Base-by-base conservation (phyloP, 495 filamentous ascomycete genomes). In the Penicillium crystallinum region DNA sequence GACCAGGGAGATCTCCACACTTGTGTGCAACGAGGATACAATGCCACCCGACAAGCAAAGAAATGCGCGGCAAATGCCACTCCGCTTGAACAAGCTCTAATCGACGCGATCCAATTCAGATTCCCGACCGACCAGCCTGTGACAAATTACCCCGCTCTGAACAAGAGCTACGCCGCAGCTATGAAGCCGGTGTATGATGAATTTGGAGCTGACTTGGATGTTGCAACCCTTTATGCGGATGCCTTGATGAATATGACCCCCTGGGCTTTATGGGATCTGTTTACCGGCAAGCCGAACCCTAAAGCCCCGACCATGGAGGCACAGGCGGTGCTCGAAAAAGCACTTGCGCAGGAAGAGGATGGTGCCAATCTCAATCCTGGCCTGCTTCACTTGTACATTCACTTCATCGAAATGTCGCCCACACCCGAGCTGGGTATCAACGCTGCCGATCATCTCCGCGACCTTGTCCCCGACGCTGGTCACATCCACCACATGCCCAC, bases 371-470 rank as follows among this genome's bases (percentile, higher is more conserved):
- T n/a, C n/a, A 15, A 45, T 21, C 42, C 42, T 1, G 42, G 27
- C 3, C 4, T 47, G 5, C 36, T 30, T 17, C 44, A 47, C 6
- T 10, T 47, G 31, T 7, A 47, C 7, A 47, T 47, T 4, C 44
- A 47, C 12, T 5, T 35, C 19, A 9, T 47, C 31, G 44, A 47
- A 21, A 47, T 47, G 44, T 47, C 44, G 1, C 44, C 44, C 14
- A 36, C 36, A 2, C 44, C 44, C 1, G 44, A 47, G 17, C n/a
- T 47, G 12, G 44, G 31, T 36, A 12, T 47, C 2, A 11, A 31
- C 18, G 44, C 44, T 47, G 44, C 44, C 11, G 44, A 47, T 47
- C 31, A 31, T 17, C 30, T 47, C 0, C 44, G 44, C 12, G 31
- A 21, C 1, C 11, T 47, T 17, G 31, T 47, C n/a, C 44, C 44